Evolutionary conservation across 148 eudicot genomes (phyloP).

Genomic region (Silene uniflora): DNA sequence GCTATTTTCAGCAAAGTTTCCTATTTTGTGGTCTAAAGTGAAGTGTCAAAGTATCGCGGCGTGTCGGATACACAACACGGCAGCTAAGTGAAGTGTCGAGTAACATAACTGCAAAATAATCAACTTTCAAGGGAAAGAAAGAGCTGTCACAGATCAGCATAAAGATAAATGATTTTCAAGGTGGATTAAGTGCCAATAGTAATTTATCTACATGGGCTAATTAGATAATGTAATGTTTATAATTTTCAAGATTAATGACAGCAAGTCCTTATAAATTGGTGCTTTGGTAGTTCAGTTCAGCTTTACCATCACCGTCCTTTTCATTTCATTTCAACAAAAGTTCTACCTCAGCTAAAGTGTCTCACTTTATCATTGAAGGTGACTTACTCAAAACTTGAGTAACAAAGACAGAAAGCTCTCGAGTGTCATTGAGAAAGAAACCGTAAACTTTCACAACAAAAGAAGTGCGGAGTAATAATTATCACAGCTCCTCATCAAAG

Average conservation of each 20-base stretch:
- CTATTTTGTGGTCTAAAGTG: too few relatives aligned
- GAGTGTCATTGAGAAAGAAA: too few relatives aligned
- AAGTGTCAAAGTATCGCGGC: too few relatives aligned
- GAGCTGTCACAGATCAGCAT: not conserved
- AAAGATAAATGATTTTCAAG: not conserved
- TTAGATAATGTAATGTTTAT: not conserved
- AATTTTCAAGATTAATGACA: not conserved
- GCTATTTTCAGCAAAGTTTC: too few relatives aligned
- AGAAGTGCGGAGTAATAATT: not conserved
- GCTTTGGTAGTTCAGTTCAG: not conserved
- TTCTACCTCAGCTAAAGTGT: constrained; percentile 4
- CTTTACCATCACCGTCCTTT: not conserved
- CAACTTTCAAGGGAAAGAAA: not conserved
- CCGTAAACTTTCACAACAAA: not conserved
- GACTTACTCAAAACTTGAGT: not conserved
- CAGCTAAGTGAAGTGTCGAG: too few relatives aligned
- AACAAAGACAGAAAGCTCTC: not conserved
- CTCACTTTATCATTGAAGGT: not conserved
- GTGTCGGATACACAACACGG: too few relatives aligned
- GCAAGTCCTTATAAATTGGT: not conserved
- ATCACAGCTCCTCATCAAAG: not conserved
- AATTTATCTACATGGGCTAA: not conserved
- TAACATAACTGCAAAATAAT: not conserved
- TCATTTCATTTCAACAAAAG: not conserved
- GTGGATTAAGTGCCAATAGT: not conserved